These are phyloP conservation scores for Nelumbo lutea DNA, from an alignment of 164 flowering plant species.

Conservation along the genomic window DNA sequence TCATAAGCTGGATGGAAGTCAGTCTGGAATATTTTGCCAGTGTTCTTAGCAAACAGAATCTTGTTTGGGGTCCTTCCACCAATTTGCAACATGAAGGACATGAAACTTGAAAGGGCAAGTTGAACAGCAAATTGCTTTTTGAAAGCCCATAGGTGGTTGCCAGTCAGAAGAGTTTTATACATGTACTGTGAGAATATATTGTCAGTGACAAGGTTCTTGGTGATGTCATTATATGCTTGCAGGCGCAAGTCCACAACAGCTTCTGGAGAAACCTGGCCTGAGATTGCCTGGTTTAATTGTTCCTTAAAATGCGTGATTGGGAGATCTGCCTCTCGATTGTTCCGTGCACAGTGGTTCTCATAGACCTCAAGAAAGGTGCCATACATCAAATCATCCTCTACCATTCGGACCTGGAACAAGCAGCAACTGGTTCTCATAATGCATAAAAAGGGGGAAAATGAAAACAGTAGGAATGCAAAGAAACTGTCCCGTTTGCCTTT, in stretches of 20 bases:
- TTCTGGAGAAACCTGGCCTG: slow-evolving; percentile 87
- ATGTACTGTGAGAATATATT: slow-evolving; percentile 92
- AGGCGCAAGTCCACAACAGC: slow-evolving; percentile 90
- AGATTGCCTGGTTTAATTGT: slow-evolving; percentile 88
- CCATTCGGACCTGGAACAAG: slow-evolving; percentile 82
- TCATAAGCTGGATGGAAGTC: slow-evolving; percentile 99
- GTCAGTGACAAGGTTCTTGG: slow-evolving; percentile 64
- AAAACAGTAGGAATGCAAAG: background rate
- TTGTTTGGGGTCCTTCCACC: slow-evolving; percentile 99
- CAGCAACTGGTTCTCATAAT: background rate
- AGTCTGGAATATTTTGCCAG: slow-evolving; percentile 94
- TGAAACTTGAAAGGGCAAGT: slow-evolving; percentile 89
- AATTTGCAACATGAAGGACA: slow-evolving; percentile 93
- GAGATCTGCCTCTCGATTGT: slow-evolving; percentile 88
- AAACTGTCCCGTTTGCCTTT: background rate
- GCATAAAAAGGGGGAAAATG: background rate
- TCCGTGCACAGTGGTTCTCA: slow-evolving; percentile 93
- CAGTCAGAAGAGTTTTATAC: slow-evolving; percentile 83
- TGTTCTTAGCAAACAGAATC: slow-evolving; percentile 92
- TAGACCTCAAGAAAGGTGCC: slow-evolving; percentile 98
- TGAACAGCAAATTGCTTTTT: slow-evolving; percentile 97
- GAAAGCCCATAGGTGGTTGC: slow-evolving; percentile 96
- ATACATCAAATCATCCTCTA: slow-evolving; percentile 97
- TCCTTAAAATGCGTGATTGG: slow-evolving; percentile 95
- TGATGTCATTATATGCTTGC: slow-evolving; percentile 84